Conservation (phyloP, 1,284 basidiomycete species). For the Irpex sp. region DNA sequence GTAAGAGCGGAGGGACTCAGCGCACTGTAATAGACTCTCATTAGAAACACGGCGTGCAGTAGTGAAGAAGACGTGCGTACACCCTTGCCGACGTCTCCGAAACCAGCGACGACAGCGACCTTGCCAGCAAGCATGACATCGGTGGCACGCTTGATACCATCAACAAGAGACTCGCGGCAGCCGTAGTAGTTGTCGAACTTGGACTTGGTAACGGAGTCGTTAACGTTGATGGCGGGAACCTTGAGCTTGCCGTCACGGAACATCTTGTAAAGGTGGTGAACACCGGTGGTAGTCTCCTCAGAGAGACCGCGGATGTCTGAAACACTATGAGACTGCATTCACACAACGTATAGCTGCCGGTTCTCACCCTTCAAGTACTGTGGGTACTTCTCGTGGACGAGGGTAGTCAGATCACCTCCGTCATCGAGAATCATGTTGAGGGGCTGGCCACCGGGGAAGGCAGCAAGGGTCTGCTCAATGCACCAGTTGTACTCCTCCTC, state of each 20-base stretch:
- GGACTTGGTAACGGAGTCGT: slow-evolving; percentile 99
- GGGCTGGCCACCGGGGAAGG: slow-evolving; percentile 75
- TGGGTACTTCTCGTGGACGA: slow-evolving; percentile 96
- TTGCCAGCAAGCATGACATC: slow-evolving; percentile 99
- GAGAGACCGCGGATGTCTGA: slow-evolving; percentile 91
- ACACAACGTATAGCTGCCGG: neutral
- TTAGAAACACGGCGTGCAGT: neutral
- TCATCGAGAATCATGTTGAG: slow-evolving; percentile 99
- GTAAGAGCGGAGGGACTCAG: slow-evolving; percentile 95
- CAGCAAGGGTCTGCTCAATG: slow-evolving; percentile 92
- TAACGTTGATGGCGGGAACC: slow-evolving; percentile 99
- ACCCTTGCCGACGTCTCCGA: slow-evolving; percentile 99
- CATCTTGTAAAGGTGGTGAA: slow-evolving; percentile 96
- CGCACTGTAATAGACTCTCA: slow-evolving; percentile 58
- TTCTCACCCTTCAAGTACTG: slow-evolving; percentile 74
- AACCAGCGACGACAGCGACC: slow-evolving; percentile 97
- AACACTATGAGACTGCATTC: slow-evolving; percentile 5
- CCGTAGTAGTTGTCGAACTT: slow-evolving; percentile 98
- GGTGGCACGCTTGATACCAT: slow-evolving; percentile 99
- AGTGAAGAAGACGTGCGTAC: slow-evolving; percentile 46
- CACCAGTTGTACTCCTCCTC: slow-evolving; percentile 99
- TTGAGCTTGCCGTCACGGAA: slow-evolving; percentile 96
- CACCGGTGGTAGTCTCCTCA: slow-evolving; percentile 98
- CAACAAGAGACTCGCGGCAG: slow-evolving; percentile 99
- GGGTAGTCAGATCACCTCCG: slow-evolving; percentile 93